These are phyloP conservation scores for Yamadazyma kanchanaburiensis DNA, from an alignment of 1,139 yeast species.

Conservation along the genomic window DNA sequence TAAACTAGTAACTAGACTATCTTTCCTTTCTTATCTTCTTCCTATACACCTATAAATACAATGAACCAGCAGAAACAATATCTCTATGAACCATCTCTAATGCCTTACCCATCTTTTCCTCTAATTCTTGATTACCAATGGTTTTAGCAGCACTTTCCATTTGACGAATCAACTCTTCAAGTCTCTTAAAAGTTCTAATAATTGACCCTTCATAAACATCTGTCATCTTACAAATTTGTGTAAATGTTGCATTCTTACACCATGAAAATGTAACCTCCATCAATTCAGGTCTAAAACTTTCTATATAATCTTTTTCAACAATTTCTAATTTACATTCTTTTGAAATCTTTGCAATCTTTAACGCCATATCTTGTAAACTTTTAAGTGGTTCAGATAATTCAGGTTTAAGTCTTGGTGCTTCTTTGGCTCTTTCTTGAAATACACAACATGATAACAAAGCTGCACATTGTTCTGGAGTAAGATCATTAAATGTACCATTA, in stretches of 20 bases:
- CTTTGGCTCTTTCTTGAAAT: slow-evolving; percentile 93
- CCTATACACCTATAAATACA: slow-evolving; percentile 51
- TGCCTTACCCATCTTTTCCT: slow-evolving; percentile 85
- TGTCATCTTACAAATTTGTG: slow-evolving; percentile 97
- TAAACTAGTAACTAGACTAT: too few relatives aligned
- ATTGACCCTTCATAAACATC: slow-evolving; percentile 97
- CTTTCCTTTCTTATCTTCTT: not conserved
- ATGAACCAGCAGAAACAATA: slow-evolving; percentile 92
- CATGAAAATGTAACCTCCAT: slow-evolving; percentile 97
- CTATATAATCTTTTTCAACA: slow-evolving; percentile 88
- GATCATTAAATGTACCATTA: slow-evolving; percentile 89
- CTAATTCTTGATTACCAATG: slow-evolving; percentile 83
- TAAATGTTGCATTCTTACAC: slow-evolving; percentile 95
- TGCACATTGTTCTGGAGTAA: slow-evolving; percentile 87
- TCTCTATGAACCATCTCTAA: slow-evolving; percentile 88
- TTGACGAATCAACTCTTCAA: slow-evolving; percentile 91
- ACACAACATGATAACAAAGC: slow-evolving; percentile 92
- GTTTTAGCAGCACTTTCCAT: slow-evolving; percentile 88
- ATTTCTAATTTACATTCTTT: slow-evolving; percentile 87
- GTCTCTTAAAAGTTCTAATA: slow-evolving; percentile 87
- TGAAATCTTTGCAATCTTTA: slow-evolving; percentile 81
- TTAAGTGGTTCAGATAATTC: slow-evolving; percentile 88
- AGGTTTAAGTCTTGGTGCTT: slow-evolving; percentile 78
- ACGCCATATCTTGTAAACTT: slow-evolving; percentile 84
- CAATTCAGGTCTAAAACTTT: slow-evolving; percentile 83